These are phyloP conservation scores for Cryptococcus neoformans DNA, from an alignment of 1,284 basidiomycete species.

Conservation along the genomic window DNA sequence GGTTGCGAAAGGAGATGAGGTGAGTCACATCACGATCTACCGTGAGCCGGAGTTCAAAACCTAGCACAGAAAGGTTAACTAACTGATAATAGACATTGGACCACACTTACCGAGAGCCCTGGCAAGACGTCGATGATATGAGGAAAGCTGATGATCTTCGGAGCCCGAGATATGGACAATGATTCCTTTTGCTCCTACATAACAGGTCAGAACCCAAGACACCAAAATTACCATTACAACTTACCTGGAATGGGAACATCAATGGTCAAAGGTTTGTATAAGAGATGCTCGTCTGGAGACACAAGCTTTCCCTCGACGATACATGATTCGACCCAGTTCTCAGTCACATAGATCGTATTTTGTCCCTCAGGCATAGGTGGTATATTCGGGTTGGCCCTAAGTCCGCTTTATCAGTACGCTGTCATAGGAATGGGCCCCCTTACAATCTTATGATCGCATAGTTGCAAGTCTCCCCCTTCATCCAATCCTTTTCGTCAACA, in stretches of 20 bases:
- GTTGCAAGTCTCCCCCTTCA: slow-evolving; percentile 33
- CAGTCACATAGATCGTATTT: slow-evolving; percentile 28
- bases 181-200: slow-evolving; percentile 3
- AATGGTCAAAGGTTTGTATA: slow-evolving; percentile 36
- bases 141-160: background rate
- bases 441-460: slow-evolving; percentile 45
- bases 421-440: background rate
- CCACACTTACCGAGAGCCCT: slow-evolving; percentile 28
- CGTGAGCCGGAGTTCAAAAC: too few species aligned
- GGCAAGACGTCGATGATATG: slow-evolving; percentile 23
- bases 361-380: background rate
- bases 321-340: slow-evolving; percentile 49
- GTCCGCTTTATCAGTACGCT: background rate
- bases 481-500: slow-evolving; percentile 29
- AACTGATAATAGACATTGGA: background rate
- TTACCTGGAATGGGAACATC: slow-evolving; percentile 33
- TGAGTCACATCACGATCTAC: slow-evolving; percentile 30
- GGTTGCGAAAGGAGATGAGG: slow-evolving; percentile 26
- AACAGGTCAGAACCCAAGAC: background rate
- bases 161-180: slow-evolving; percentile 39
- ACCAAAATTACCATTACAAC: background rate
- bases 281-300: slow-evolving; percentile 32
- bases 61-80: too few species aligned
- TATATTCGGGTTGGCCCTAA: background rate
- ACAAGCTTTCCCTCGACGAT: slow-evolving; percentile 34